Evolutionary conservation across 1,284 basidiomycete genomes (phyloP), one percentile per base, ranked within the genome.

Genomic region (Microbotryomycetes sp.): DNA sequence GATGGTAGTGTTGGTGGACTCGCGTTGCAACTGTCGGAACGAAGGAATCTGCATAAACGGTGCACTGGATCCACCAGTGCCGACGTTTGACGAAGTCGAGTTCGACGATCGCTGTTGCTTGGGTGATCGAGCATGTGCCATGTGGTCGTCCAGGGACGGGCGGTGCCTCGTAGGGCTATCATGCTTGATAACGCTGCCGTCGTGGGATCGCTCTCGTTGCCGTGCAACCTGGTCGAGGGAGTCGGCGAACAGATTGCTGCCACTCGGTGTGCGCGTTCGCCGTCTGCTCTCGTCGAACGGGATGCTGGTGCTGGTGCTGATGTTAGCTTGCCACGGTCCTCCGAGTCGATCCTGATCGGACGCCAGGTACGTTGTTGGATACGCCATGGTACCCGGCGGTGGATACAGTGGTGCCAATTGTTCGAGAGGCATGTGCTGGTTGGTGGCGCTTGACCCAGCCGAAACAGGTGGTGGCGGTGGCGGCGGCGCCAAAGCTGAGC

Each of bases 61-160:
- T 42, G 36, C 36, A n/a, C n/a, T n/a, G n/a, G n/a, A 49, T n/a
- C 47, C 23, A 49, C 23, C 19, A 26, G 23, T 5, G 19, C 19
- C n/a, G 47, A 4, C 47, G 23, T 15, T 49, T 28, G 47, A 26
- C 47, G 47, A 22, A 26, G 16, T 22, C 26, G 49, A 22, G 26
- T 25, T 22, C 19, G 23, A 22, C 25, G 49, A 25, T 28, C 49
- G n/a, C 23, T 7, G 23, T 26, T 51, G 49, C 22, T 66, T 66
- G 3, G 67, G 67, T 12, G 64, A 66, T 5, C 64, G 56, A 6
- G 31, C 31, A 16, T 63, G 55, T 22, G 31, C 54, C 67, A 68
- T 68, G 54, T 68, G 64, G 22, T 59, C 58, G 58, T 68, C 67
- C 29, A 68, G 63, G 25, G 66, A 63, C 25, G 14, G 63, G 60